Base-by-base conservation (phyloP, 2,329 filamentous ascomycete genomes). In the Paecilomyces formosus region DNA sequence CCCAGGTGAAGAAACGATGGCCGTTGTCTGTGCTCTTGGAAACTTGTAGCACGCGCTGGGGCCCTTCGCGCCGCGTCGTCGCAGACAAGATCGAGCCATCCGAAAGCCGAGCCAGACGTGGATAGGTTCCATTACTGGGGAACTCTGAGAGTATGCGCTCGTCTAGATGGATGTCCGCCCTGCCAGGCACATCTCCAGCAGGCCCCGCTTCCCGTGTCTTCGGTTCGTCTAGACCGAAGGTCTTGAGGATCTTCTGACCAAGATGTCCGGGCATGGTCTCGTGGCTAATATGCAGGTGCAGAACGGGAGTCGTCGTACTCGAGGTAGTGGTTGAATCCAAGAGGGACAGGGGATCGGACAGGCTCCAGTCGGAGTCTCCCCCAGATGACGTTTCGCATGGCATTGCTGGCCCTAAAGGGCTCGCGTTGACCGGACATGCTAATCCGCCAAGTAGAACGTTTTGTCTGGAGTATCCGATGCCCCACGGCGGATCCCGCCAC, bases 81-180 rank as follows among this genome's bases (percentile, higher is more conserved):
- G 72, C 73, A 31, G 75, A 74, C 1, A 81, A 70, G n/a, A 82
- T 72, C 5, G 74, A 72, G 30, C 78, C 78, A 56, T 81, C 78
- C 0, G 71, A 66, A 0, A 81, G 72, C 6, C 73, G 72, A 45
- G 75, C 74, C 3, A 81, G 71, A 12, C 79, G 79, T 0, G 79
- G 78, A 60, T 81, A 81, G 1, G 78, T 80, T 54, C 78, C 78
- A 11, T 68, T 68, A 12, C 62, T 53, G 2, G 70, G 65, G 51
- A 75, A 68, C 6, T 75, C 68, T 22, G 73, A 68, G n/a, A 75
- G 61, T 22, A 62, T 58, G 45, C 70, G 70, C 53, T 74, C 72
- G 31, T 73, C 71, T 22, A 70, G 61, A 59, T 72, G 66, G 57
- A 74, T 61, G 33, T 66, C 28, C n/a, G 65, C 63, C 3, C 60